Evolutionary conservation across 805 yeast genomes (phyloP).

Genomic region (Candida schatavii): DNA sequence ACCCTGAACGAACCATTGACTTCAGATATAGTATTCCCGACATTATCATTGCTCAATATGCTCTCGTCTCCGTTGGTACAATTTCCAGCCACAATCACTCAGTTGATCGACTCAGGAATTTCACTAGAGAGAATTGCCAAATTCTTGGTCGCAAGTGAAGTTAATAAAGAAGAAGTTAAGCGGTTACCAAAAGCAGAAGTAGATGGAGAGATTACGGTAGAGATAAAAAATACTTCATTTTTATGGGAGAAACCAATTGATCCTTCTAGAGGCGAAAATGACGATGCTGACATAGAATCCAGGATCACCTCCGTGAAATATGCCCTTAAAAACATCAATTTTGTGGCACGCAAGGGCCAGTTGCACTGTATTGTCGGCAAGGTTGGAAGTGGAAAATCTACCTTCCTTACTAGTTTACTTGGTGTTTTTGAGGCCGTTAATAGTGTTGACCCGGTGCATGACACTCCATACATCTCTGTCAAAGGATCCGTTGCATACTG

Average conservation of each 20-base stretch:
- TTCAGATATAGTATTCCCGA: conserved; percentile 69
- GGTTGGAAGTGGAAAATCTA: conserved; percentile 68
- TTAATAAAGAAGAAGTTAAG: conserved; percentile 32
- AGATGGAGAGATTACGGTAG: conserved; percentile 36
- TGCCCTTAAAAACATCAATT: conserved; percentile 47
- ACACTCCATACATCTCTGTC: conserved; percentile 11
- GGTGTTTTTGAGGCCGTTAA: conserved; percentile 50
- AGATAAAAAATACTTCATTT: conserved; percentile 50
- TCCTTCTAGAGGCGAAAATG: conserved; percentile 12
- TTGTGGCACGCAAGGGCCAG: conserved; percentile 50
- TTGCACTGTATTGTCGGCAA: conserved; percentile 62
- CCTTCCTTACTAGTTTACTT: conserved; percentile 50
- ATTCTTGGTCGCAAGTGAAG: conserved; percentile 47
- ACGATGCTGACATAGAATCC: conserved; percentile 40
- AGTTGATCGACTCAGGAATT: conserved; percentile 57
- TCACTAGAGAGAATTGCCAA: conserved; percentile 52
- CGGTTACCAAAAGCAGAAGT: conserved; percentile 16
- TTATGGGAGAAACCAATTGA: conserved; percentile 36
- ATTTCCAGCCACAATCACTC: conserved; percentile 56
- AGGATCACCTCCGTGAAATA: conserved; percentile 22
- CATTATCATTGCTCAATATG: conserved; percentile 57
- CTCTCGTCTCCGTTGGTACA: conserved; percentile 57
- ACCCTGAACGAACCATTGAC: conserved; percentile 50
- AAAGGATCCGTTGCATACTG: conserved; percentile 56
- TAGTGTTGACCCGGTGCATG: conserved; percentile 12